Conservation (phyloP, 1,284 basidiomycete genomes). For the Pseudomicrostroma phylloplanum region DNA sequence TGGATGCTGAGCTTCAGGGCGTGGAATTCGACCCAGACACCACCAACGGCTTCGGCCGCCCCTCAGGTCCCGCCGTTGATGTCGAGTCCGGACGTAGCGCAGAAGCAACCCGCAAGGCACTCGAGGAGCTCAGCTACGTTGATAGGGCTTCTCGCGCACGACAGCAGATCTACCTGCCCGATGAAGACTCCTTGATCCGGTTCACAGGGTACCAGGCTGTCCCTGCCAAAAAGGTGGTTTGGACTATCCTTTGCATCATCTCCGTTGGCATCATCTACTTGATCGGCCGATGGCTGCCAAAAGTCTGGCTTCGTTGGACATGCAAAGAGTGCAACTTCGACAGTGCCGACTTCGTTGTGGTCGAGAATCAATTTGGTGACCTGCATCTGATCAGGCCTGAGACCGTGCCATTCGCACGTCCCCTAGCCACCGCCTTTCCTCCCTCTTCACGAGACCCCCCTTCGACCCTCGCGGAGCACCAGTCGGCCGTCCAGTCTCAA, state of each 20-base stretch:
- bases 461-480: conserved; percentile 39
- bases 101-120: conserved; percentile 2
- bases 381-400: conserved; percentile 30
- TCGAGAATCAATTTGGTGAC: conserved; percentile 61
- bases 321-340: conserved; percentile 77
- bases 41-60: conserved; percentile 19
- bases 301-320: conserved; percentile 80
- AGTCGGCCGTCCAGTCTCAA: conserved; percentile 18
- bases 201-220: conserved; percentile 82
- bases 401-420: conserved; percentile 44
- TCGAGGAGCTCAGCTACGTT: conserved; percentile 30
- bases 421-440: conserved; percentile 44
- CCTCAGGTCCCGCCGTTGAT: neutral
- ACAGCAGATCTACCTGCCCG: conserved; percentile 79
- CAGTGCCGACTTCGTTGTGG: conserved; percentile 66
- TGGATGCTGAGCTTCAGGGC: conserved; percentile 36
- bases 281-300: conserved; percentile 87
- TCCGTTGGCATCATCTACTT: conserved; percentile 73
- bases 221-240: conserved; percentile 62
- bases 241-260: conserved; percentile 66
- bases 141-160: conserved; percentile 51
- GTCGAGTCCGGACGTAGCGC: conserved; percentile 8
- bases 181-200: conserved; percentile 83
- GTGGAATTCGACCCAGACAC: conserved; percentile 9
- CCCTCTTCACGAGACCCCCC: conserved; percentile 44